Conservation (phyloP, 2,329 filamentous ascomycete species). For the Botryotinia globosa region DNA sequence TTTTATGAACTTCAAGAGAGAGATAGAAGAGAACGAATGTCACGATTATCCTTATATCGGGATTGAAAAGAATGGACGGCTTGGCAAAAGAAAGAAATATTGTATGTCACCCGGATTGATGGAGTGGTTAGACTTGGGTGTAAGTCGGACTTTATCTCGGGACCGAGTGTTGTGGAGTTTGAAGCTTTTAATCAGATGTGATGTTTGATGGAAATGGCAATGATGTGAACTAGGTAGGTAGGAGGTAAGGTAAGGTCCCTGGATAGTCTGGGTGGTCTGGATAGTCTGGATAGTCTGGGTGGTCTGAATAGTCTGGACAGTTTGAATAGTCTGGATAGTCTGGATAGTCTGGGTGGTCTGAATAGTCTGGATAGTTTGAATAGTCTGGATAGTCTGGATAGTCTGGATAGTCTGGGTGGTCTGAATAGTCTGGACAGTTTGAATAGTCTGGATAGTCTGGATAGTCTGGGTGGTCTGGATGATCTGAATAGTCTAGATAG, state of each 20-base stretch:
- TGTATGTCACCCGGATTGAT: slow-evolving; percentile 2
- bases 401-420: not conserved
- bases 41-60: not conserved
- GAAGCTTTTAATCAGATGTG: not conserved
- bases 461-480: not conserved
- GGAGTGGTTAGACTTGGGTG: not conserved
- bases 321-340: no score
- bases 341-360: not conserved
- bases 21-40: not conserved
- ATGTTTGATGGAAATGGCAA: not conserved
- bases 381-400: not conserved
- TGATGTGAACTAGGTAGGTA: not conserved
- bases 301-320: no score
- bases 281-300: not conserved
- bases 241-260: not conserved
- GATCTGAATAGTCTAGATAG: no score
- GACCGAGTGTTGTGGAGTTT: not conserved
- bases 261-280: not conserved
- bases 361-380: no score
- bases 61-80: not conserved
- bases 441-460: no score
- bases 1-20: not conserved
- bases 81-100: not conserved
- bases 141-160: not conserved
- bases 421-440: no score